Percentiles rank a stretch among this genome's conserved stretches.
Conservation (phyloP, 495 filamentous ascomycete species). For the Aspergillus haitiensis region DNA sequence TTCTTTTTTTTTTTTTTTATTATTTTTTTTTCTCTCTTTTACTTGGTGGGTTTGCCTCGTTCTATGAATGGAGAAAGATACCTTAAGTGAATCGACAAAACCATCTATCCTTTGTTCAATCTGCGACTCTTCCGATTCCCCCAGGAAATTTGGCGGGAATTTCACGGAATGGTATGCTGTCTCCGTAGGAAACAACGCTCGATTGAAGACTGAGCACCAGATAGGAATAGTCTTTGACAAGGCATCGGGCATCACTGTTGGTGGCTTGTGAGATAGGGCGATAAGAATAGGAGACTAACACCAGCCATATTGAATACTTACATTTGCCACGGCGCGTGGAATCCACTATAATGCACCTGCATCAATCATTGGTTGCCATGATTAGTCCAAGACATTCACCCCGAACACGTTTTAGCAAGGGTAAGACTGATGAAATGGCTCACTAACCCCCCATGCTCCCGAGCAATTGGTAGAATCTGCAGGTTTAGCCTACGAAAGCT, state of each 20-base stretch:
- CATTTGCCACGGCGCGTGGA: slow-evolving; percentile 91
- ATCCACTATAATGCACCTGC: slow-evolving; percentile 86
- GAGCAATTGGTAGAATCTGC: slow-evolving; percentile 65
- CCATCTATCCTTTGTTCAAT: slow-evolving; percentile 65
- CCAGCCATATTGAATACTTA: slow-evolving; percentile 37
- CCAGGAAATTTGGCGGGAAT: slow-evolving; percentile 67
- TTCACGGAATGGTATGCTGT: slow-evolving; percentile 52
- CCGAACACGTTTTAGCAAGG: neutral
- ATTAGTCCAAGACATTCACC: slow-evolving; percentile 1
- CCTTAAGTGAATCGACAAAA: slow-evolving; percentile 65
- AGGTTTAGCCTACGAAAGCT: slow-evolving; percentile 81
- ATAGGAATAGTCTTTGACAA: slow-evolving; percentile 91
- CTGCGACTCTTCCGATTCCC: slow-evolving; percentile 73
- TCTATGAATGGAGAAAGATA: slow-evolving; percentile 23
- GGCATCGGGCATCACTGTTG: slow-evolving; percentile 84
- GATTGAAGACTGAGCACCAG: slow-evolving; percentile 86
- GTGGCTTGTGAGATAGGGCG: slow-evolving; percentile 22
- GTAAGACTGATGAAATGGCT: slow-evolving; percentile 13
- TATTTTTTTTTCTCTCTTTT: neutral
- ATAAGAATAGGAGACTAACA: slow-evolving; percentile 14
- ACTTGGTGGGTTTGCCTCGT: neutral
- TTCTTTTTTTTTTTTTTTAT: no score
- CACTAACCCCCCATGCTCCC: slow-evolving; percentile 63
- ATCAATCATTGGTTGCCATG: slow-evolving; percentile 16
- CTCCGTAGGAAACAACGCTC: slow-evolving; percentile 66